phyloP scores from a whole-genome alignment of 2,329 filamentous ascomycete genomes.

The Pyricularia sp. region DNA sequence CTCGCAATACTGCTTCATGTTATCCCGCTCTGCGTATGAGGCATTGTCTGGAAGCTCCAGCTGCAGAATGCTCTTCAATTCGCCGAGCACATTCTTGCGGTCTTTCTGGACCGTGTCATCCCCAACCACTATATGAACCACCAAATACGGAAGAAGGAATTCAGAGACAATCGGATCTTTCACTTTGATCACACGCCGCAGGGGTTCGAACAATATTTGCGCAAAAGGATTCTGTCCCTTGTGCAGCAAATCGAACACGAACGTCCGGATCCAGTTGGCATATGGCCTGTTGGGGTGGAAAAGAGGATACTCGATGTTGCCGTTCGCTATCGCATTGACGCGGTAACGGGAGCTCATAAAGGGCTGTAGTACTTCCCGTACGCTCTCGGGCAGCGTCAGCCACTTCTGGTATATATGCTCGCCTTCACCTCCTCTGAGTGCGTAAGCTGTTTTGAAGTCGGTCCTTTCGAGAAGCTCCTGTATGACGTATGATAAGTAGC shows the following conservation, averaged over 20 bases:
- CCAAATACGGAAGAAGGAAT: conserved; percentile 79
- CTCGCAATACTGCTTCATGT: conserved; percentile 76
- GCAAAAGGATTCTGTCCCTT: conserved; percentile 64
- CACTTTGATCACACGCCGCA: conserved; percentile 70
- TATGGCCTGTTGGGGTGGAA: conserved; percentile 59
- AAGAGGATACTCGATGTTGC: conserved; percentile 59
- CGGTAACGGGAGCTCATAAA: conserved; percentile 77
- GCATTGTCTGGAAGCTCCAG: conserved; percentile 38
- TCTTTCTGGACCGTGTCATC: conserved; percentile 40
- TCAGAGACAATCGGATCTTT: conserved; percentile 78
- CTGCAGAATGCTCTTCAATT: conserved; percentile 63
- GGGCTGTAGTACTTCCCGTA: conserved; percentile 72
- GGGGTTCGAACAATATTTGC: conserved; percentile 63
- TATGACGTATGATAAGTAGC: conserved; percentile 87
- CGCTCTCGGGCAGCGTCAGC: conserved; percentile 61
- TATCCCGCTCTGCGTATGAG: conserved; percentile 52
- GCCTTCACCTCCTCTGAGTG: conserved; percentile 30
- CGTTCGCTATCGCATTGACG: conserved; percentile 47
- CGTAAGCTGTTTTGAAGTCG: conserved; percentile 50
- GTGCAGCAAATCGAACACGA: conserved; percentile 72
- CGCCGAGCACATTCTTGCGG: conserved; percentile 51
- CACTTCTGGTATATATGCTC: conserved; percentile 59
- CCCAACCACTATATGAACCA: conserved; percentile 70
- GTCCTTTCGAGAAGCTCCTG: conserved; percentile 76
- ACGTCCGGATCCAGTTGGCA: conserved; percentile 64